Evolutionary conservation across 2,329 filamentous ascomycete genomes (phyloP).

Genomic region (Sporothrix phasma): DNA sequence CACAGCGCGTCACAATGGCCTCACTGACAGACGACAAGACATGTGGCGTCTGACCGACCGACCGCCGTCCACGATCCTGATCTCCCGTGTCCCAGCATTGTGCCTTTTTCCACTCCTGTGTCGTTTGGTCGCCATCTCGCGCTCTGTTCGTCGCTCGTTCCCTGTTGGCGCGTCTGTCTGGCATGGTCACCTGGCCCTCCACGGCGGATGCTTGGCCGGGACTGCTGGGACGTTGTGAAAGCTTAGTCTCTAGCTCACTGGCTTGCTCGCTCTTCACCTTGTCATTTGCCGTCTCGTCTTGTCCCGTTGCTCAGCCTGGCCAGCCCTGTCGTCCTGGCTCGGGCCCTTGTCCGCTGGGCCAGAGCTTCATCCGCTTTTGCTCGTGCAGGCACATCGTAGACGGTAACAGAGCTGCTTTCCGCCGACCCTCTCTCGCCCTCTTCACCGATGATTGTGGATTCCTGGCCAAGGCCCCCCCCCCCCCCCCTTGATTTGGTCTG

Average conservation of each 20-base stretch:
- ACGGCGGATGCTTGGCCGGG: neutral
- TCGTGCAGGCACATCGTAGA: too few relatives aligned
- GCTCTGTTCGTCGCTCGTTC: neutral
- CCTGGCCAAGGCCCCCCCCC: too few relatives aligned
- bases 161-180: neutral
- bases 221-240: neutral
- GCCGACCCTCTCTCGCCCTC: too few relatives aligned
- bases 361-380: neutral
- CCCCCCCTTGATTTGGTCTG: too few relatives aligned
- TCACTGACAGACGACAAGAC: neutral
- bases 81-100: neutral
- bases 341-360: too few relatives aligned
- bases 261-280: neutral
- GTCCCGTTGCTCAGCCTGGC: too few relatives aligned
- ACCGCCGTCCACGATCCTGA: neutral
- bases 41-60: constrained; percentile 3
- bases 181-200: constrained; percentile 2
- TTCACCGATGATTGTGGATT: too few relatives aligned
- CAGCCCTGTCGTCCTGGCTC: too few relatives aligned
- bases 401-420: too few relatives aligned
- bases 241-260: neutral
- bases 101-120: neutral
- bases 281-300: too few relatives aligned
- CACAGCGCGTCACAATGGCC: neutral
- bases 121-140: neutral